Base-by-base conservation (phyloP, 495 filamentous ascomycete genomes). In the Hypoxylon lenormandii region DNA sequence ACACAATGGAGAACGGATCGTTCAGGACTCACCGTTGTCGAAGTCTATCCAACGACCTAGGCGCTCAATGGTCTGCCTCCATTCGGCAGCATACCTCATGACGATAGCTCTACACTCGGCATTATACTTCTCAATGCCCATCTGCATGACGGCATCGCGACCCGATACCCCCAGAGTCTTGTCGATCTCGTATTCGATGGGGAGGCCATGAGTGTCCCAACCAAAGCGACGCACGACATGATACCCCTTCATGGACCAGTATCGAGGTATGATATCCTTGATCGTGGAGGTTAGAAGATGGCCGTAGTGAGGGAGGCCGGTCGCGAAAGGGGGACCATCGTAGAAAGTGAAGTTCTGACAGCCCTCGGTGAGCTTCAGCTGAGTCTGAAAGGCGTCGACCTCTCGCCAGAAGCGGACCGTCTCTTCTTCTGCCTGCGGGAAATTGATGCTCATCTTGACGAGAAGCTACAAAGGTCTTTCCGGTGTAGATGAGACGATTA, bases 31-130 rank as follows among this genome's bases (percentile, higher is more conserved):
- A 66, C 67, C 67, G n/a, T 96, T 95, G 79, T 98, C 96, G 63
- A 98, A 97, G 80, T 98, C 96, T 71, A 98, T 93, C 95, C 96
- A 98, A 56, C 96, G 91, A 46, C 96, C 95, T 23, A 98, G 80
- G 45, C 95, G 80, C 59, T 97, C 92, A 61, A 98, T 92, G 15
- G 92, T 97, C 64, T 90, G 80, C 58, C 92, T 86, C 96, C 95
- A 98, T 79, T 98, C 95, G 7, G 84, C 80, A 19, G 92, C 87
- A 77, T 89, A 98, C 69, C 91, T 86, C 93, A 98, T 97, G 63
- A 98, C 95, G 78, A 98, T 97, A 48, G 91, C 89, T 54, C 89
- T 86, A 77, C 95, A 98, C 80, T 97, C 93, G 52, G 83, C 89
- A 76, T 98, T 98, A 83, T 98, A 98, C 68, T 90, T 90, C 64